These are phyloP conservation scores for Clarireedia paspali DNA, from an alignment of 2,329 filamentous ascomycete species.

Conservation along the genomic window DNA sequence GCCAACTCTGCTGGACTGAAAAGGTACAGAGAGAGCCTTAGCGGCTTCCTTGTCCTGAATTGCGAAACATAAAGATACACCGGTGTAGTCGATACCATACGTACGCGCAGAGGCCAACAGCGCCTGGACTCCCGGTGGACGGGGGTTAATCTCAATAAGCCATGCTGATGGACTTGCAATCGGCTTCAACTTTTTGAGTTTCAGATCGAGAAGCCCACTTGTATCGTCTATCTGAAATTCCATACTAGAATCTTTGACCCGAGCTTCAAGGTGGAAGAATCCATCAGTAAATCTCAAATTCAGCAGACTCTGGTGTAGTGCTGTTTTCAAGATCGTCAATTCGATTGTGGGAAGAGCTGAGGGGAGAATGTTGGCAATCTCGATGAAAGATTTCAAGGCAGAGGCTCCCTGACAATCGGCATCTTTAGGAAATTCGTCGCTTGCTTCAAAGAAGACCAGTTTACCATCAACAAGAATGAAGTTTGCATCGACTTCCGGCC, in stretches of 20 bases:
- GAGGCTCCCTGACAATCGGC: neutral
- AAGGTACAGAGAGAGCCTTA: too few species aligned
- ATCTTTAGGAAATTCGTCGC: conserved; percentile 4
- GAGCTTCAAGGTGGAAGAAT: conserved; percentile 27
- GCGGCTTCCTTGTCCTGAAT: too few species aligned
- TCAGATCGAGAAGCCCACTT: too few species aligned
- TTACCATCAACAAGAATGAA: conserved; percentile 3
- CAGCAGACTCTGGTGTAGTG: conserved; percentile 19
- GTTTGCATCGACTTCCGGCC: conserved; percentile 11
- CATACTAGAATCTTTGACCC: conserved; percentile 21
- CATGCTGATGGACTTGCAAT: too few species aligned
- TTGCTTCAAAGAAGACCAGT: conserved; percentile 7
- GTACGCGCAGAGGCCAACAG: too few species aligned
- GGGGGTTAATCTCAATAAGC: too few species aligned
- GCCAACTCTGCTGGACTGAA: neutral
- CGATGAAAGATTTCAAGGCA: conserved; percentile 2
- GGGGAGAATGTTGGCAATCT: conserved; percentile 18
- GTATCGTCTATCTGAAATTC: conserved; percentile 6
- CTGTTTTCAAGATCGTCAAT: conserved; percentile 9
- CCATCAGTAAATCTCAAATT: conserved; percentile 22
- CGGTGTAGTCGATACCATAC: too few species aligned
- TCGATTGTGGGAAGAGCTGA: conserved; percentile 21
- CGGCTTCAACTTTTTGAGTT: too few species aligned
- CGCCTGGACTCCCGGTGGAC: too few species aligned
- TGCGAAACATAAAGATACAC: too few species aligned